phyloP scores from a whole-genome alignment of 2,329 filamentous ascomycete species.

The Hawksworthiomyces lignivorus region DNA sequence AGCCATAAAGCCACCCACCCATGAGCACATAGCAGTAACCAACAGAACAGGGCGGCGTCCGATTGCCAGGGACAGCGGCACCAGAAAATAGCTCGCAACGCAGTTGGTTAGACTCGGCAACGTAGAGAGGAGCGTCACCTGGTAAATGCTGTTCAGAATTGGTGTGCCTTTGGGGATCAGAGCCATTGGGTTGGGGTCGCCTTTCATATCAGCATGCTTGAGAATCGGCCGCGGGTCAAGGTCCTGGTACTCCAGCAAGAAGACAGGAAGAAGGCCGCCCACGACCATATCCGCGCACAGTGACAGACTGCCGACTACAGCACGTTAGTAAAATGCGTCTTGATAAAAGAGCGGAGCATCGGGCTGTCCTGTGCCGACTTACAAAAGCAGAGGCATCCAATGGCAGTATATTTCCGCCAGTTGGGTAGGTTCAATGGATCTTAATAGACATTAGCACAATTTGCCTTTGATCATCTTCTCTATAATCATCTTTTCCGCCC shows the following conservation, averaged over 20 bases:
- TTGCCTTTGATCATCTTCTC: too few species aligned
- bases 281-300: constrained; percentile 23
- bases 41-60: constrained; percentile 29
- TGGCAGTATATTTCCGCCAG: constrained; percentile 23
- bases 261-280: constrained; percentile 25
- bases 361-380: too few species aligned
- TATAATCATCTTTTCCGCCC: too few species aligned
- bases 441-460: constrained; percentile 3
- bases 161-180: constrained; percentile 22
- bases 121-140: constrained; percentile 26
- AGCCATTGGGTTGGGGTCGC: constrained; percentile 18
- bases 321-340: constrained; percentile 4
- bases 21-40: constrained; percentile 24
- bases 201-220: constrained; percentile 7
- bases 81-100: constrained; percentile 25
- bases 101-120: constrained; percentile 28
- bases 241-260: constrained; percentile 27
- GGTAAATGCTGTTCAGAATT: constrained; percentile 22
- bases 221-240: constrained; percentile 24
- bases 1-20: constrained; percentile 28
- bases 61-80: constrained; percentile 28
- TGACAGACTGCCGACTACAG: constrained; percentile 19
- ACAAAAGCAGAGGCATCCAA: constrained; percentile 23
- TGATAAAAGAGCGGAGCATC: too few species aligned
- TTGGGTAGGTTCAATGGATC: constrained; percentile 23